phyloP scores from a whole-genome alignment of 352 stramenopile species.

The Phytophthora rubi region DNA sequence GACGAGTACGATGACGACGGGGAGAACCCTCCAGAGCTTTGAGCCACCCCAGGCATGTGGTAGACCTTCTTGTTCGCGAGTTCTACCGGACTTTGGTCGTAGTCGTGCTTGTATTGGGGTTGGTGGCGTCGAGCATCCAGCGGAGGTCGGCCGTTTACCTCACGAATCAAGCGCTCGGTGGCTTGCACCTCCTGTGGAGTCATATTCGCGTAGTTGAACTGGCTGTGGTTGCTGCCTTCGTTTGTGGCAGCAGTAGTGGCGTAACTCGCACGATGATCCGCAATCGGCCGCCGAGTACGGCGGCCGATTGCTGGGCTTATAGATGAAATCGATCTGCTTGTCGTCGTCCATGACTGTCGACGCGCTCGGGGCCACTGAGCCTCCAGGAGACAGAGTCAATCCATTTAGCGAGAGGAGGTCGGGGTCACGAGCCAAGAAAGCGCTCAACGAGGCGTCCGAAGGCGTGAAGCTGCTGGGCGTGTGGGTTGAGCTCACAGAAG shows the following conservation, averaged over 20 bases:
- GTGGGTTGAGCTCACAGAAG: slow-evolving; percentile 13
- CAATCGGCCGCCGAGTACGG: too few species aligned
- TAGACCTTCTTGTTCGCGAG: slow-evolving; percentile 25
- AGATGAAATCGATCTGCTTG: slow-evolving; percentile 14
- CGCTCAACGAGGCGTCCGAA: slow-evolving; percentile 42
- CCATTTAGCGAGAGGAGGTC: slow-evolving; percentile 52
- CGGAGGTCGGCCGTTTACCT: slow-evolving; percentile 18
- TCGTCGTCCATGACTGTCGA: slow-evolving; percentile 34
- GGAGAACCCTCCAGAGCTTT: slow-evolving; percentile 10
- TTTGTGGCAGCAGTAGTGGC: slow-evolving; percentile 35
- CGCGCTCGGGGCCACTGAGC: slow-evolving; percentile 25
- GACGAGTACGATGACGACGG: slow-evolving; percentile 31
- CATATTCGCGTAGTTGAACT: slow-evolving; percentile 40
- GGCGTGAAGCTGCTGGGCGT: slow-evolving; percentile 35
- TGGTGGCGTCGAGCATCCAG: slow-evolving; percentile 11
- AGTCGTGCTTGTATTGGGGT: slow-evolving; percentile 20
- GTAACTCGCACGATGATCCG: slow-evolving; percentile 29
- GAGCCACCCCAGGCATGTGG: slow-evolving; percentile 10
- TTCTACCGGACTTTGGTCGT: slow-evolving; percentile 15
- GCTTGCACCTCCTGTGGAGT: slow-evolving; percentile 23
- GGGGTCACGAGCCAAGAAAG: slow-evolving; percentile 43
- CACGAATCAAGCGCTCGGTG: slow-evolving; percentile 21
- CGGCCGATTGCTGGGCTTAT: slow-evolving; percentile 9
- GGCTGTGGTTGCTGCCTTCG: slow-evolving; percentile 42
- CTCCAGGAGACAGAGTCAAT: slow-evolving; percentile 37